These are phyloP conservation scores for Cornus kousa DNA, from an alignment of 148 eudicot species.

Conservation along the genomic window DNA sequence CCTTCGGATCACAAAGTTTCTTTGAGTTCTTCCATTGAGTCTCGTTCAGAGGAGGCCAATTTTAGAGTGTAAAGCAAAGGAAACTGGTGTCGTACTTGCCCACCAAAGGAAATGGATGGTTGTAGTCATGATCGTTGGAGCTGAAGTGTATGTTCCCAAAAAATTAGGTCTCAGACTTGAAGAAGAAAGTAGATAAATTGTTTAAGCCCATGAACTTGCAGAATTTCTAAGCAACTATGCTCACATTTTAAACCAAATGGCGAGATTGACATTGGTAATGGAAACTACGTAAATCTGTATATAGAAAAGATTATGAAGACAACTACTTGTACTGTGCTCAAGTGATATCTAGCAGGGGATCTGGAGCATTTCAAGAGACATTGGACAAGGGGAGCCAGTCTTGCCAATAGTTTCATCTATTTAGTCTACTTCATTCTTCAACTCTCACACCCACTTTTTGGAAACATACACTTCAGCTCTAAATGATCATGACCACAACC, in stretches of 20 bases:
- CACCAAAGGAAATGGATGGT: conserved; percentile 29
- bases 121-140: conserved; percentile 23
- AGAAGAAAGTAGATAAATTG: conserved; percentile 19
- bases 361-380: conserved; percentile 35
- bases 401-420: neutral
- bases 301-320: conserved; percentile 19
- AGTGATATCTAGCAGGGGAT: conserved; percentile 12
- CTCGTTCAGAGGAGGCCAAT: neutral
- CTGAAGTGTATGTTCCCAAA: conserved; percentile 23
- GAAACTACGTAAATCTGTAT: conserved; percentile 19
- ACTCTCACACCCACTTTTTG: conserved; percentile 19
- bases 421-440: conserved; percentile 18
- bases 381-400: conserved; percentile 30
- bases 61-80: conserved; percentile 26
- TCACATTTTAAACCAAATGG: conserved; percentile 10
- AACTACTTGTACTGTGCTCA: conserved; percentile 23
- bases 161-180: conserved; percentile 19
- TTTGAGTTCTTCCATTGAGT: neutral
- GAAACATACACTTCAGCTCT: conserved; percentile 26
- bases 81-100: conserved; percentile 32
- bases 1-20: neutral
- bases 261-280: conserved; percentile 2
- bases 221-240: conserved; percentile 6
- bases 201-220: neutral
- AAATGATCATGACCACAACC: conserved; percentile 26